Conservation (phyloP, 768 basidiomycete species). For the Clitopilus passeckerianus region DNA sequence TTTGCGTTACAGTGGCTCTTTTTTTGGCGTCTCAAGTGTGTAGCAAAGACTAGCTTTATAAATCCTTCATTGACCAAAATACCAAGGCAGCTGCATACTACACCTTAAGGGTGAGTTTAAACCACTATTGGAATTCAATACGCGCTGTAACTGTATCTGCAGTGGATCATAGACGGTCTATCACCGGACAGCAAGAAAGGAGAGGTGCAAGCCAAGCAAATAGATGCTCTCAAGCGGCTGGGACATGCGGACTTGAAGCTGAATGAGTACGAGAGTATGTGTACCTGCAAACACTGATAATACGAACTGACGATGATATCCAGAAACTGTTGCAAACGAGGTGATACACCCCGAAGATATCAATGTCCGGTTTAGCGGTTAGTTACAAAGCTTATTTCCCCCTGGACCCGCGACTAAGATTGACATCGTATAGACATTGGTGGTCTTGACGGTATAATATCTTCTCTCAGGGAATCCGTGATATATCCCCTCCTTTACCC, state of each 20-base stretch:
- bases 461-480: conserved; percentile 88
- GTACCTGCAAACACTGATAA: not conserved
- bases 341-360: conserved; percentile 93
- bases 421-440: conserved; percentile 69
- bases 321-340: conserved; percentile 85
- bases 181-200: conserved; percentile 45
- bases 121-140: not conserved
- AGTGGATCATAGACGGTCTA: conserved; percentile 67
- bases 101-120: conserved; percentile 55
- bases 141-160: not conserved
- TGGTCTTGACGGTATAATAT: conserved; percentile 87
- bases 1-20: conserved; percentile 36
- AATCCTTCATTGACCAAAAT: conserved; percentile 14
- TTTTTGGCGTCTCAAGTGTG: conserved; percentile 48
- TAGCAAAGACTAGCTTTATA: conserved; percentile 9
- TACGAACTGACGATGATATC: conserved; percentile 1
- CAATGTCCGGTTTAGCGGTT: conserved; percentile 67
- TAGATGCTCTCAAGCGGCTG: conserved; percentile 64
- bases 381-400: conserved; percentile 9
- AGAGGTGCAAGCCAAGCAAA: conserved; percentile 62
- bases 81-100: conserved; percentile 75
- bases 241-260: conserved; percentile 73
- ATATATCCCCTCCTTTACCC: conserved; percentile 94
- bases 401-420: not conserved
- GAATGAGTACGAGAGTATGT: conserved; percentile 87